Evolutionary conservation across 192 early-diverging fungal genomes (phyloP), one percentile per base, ranked within the genome.

Genomic region (Funneliformis geosporum): DNA sequence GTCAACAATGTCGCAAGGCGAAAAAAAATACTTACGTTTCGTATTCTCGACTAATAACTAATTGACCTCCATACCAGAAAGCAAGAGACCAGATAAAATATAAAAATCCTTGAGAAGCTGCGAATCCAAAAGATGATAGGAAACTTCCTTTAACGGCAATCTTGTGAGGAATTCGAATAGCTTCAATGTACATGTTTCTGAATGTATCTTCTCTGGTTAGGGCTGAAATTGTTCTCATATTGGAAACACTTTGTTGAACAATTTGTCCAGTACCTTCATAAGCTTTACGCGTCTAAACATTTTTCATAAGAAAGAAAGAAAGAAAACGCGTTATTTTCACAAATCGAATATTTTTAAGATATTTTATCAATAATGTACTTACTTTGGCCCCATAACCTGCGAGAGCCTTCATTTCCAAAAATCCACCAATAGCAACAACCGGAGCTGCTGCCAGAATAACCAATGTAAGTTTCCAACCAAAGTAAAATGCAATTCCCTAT

Each of bases 221-320:
- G 5, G 94, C 86, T 44, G 91, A 89, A 39, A 98, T 93, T 1
- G 96, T 98, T 39, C 94, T 92, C 62, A 98, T 92, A 69, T 93
- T 91, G 11, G 88, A 85, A 23, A 98, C 92, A 16, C 95, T 93
- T 83, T 96, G 95, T 83, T 88, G 87, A 27, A 96, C 94, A 78
- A 94, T 89, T 83, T 96, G 90, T 72, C 93, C 94, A 38, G 91
- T 88, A 43, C 83, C 70, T 81, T 94, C 92, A 85, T 95, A 95
- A 4, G 93, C 91, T 71, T 83, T 86, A 80, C 93, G 90, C 46
- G 89, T 91, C 76, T 88, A 46, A 72, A 27, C 23, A 72, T 92
- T 83, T 16, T 93, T 39, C 88, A 87, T 69, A 92, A 91, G 16
- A 88, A 87, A 39, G 14, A 1, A 38, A 68, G 10, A 21, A 39